Evolutionary conservation across 2,329 filamentous ascomycete genomes (phyloP).

Genomic region (Neofusicoccum laricinum): DNA sequence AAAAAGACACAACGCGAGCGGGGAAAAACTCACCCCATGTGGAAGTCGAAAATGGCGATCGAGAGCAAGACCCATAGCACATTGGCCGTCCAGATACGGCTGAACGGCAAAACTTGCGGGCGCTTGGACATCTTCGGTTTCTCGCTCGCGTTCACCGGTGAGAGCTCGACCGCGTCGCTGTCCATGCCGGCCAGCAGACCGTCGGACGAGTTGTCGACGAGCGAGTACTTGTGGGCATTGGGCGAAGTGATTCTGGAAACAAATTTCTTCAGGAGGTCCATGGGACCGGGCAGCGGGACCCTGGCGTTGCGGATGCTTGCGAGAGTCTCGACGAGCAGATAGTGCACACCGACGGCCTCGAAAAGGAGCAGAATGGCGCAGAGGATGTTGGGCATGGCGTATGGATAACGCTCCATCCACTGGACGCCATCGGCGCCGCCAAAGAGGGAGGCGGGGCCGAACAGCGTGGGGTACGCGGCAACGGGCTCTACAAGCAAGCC

Average conservation of each 20-base stretch:
- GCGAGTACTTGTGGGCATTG: neutral
- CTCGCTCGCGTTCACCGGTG: conserved; percentile 29
- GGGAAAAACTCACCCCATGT: conserved; percentile 48
- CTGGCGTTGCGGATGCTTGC: conserved; percentile 16
- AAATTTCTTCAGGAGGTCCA: neutral
- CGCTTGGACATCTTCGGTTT: conserved; percentile 30
- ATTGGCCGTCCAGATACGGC: conserved; percentile 53
- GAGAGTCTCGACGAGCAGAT: conserved; percentile 58
- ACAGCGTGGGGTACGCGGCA: conserved; percentile 53
- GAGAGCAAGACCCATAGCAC: conserved; percentile 58
- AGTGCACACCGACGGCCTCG: conserved; percentile 54
- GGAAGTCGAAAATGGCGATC: conserved; percentile 68
- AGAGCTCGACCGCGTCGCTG: conserved; percentile 28
- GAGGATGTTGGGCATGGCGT: conserved; percentile 61
- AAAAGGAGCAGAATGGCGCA: conserved; percentile 56
- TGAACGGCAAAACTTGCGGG: conserved; percentile 45
- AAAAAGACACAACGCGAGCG: neutral
- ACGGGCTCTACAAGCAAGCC: conserved; percentile 62
- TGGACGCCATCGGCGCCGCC: conserved; percentile 52
- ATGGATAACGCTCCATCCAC: conserved; percentile 63
- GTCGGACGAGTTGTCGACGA: conserved; percentile 7
- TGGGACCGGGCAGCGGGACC: neutral
- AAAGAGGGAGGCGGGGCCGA: conserved; percentile 55
- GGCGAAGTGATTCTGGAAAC: conserved; percentile 12
- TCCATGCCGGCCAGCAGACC: conserved; percentile 25